Conservation (phyloP, 176 grass and related monocot species). For the Zoysia pacifica region DNA sequence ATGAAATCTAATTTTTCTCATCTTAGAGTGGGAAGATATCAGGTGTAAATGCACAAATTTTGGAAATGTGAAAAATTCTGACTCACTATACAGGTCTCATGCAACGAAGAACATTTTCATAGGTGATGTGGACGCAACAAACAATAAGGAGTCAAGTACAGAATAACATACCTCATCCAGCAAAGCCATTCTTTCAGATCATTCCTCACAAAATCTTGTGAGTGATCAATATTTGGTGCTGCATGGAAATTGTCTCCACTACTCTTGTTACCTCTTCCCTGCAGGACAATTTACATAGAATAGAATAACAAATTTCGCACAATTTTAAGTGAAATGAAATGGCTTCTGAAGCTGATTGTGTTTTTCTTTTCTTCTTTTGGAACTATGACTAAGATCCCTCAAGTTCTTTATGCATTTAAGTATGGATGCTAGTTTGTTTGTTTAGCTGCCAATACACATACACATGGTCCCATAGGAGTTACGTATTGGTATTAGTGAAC, state of each 20-base stretch:
- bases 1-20: not conserved
- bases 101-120: conserved; percentile 26
- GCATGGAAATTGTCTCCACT: conserved; percentile 99
- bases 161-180: conserved; percentile 71
- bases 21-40: not conserved
- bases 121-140: not conserved
- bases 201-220: conserved; percentile 93
- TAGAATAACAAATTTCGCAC: not conserved
- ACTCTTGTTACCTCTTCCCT: conserved; percentile 97
- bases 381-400: conserved; percentile 24
- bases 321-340: not conserved
- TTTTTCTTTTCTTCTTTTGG: not conserved
- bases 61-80: conserved; percentile 2
- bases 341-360: conserved; percentile 3
- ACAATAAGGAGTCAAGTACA: conserved; percentile 22
- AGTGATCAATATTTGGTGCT: conserved; percentile 98
- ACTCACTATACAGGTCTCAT: conserved; percentile 1
- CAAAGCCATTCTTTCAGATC: conserved; percentile 93
- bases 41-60: conserved; percentile 13
- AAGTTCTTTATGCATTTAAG: conserved; percentile 25
- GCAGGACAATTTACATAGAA: conserved; percentile 36
- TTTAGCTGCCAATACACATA: conserved; percentile 28
- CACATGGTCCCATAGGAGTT: not conserved
- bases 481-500: conserved; percentile 26
- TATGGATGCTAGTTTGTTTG: not conserved